Evolutionary conservation across 169 alveolate genomes (phyloP).

Genomic region (Pseudocohnilembus persalinus): DNA sequence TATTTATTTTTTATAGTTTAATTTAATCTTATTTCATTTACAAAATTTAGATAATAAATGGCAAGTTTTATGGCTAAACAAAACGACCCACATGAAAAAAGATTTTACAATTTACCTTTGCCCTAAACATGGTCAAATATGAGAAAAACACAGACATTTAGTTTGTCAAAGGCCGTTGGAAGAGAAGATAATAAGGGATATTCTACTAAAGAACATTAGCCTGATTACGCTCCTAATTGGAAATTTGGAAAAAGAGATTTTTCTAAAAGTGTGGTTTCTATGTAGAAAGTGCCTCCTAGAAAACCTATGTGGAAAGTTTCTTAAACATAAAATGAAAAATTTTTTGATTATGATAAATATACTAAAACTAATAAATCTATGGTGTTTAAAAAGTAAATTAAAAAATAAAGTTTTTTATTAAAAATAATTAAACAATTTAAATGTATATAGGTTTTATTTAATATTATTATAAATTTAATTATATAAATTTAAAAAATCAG

Average conservation of each 20-base stretch:
- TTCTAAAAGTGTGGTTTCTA: slow-evolving; percentile 26
- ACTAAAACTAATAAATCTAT: slow-evolving; percentile 16
- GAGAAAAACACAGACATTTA: slow-evolving; percentile 21
- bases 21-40: not conserved
- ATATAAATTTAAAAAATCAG: not conserved
- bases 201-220: slow-evolving; percentile 34
- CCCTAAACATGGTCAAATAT: slow-evolving; percentile 39
- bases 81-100: slow-evolving; percentile 42
- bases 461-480: not conserved
- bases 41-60: not conserved
- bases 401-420: too few relatives aligned
- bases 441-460: not conserved
- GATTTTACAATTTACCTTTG: slow-evolving; percentile 19
- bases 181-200: slow-evolving; percentile 44
- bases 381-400: slow-evolving; percentile 38
- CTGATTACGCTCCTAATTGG: slow-evolving; percentile 44
- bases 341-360: slow-evolving; percentile 32
- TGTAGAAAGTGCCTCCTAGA: slow-evolving; percentile 37
- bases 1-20: too few relatives aligned
- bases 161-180: slow-evolving; percentile 21
- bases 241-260: slow-evolving; percentile 39
- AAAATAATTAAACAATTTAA: too few relatives aligned
- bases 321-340: slow-evolving; percentile 31
- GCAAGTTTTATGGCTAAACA: slow-evolving; percentile 13
- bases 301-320: slow-evolving; percentile 31